These are phyloP conservation scores for Urochloa ruziziensis DNA, from an alignment of 176 grass and related monocot species.

Conservation along the genomic window DNA sequence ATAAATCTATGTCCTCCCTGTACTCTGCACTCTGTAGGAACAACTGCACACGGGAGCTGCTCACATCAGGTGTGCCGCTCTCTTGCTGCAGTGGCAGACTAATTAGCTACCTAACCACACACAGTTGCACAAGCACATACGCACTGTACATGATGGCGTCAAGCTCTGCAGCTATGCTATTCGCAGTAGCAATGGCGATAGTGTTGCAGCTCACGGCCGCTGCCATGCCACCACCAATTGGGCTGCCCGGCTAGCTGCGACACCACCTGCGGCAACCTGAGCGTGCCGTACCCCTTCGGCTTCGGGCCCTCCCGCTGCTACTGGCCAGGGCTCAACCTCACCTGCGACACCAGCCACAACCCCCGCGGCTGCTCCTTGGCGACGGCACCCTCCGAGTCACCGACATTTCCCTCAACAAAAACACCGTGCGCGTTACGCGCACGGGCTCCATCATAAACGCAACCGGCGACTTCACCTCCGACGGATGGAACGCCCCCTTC, in stretches of 20 bases:
- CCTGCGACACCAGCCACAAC: neutral
- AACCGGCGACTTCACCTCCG: neutral
- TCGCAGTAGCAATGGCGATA: neutral
- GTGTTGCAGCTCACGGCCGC: neutral
- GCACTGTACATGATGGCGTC: no score
- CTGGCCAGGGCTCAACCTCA: neutral
- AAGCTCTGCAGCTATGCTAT: neutral
- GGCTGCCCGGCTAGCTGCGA: neutral
- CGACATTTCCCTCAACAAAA: neutral
- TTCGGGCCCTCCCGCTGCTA: neutral
- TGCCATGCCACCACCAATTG: neutral
- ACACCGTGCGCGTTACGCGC: neutral
- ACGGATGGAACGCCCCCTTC: neutral
- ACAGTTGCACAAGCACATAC: no score
- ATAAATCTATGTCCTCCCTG: no score
- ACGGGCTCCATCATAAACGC: neutral
- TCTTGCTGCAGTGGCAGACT: no score
- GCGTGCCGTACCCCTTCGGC: neutral
- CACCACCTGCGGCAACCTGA: neutral
- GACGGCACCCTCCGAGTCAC: constrained; percentile 12
- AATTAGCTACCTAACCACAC: no score
- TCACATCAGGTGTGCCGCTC: no score
- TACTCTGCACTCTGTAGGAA: no score
- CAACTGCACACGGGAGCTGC: no score
- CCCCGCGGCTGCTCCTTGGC: constrained; percentile 13